Evolutionary conservation across 2,329 filamentous ascomycete species (phyloP).

Genomic region (Diaporthe sp.): DNA sequence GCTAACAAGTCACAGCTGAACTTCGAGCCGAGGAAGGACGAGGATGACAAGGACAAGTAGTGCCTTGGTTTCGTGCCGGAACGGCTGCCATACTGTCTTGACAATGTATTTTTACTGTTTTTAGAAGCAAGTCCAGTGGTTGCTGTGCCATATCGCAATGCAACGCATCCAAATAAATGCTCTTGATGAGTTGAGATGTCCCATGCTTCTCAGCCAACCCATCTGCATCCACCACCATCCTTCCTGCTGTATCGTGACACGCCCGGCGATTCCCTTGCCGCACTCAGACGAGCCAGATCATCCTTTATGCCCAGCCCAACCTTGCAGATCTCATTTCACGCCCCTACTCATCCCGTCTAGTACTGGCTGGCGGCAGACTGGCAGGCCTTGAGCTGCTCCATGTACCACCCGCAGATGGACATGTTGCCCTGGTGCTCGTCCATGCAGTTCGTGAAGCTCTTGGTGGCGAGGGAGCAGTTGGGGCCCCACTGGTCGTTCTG

Average conservation of each 20-base stretch:
- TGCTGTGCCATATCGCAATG: constrained; percentile 28
- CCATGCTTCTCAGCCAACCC: background rate
- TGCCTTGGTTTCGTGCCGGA: background rate
- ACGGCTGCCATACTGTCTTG: background rate
- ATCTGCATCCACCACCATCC: background rate
- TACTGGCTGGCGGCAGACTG: constrained; percentile 82
- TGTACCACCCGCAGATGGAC: constrained; percentile 97
- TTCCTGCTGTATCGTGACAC: background rate
- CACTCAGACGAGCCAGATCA: background rate
- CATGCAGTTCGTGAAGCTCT: constrained; percentile 94
- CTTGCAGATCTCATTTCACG: background rate
- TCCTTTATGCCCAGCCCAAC: background rate
- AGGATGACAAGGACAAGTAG: constrained; percentile 58
- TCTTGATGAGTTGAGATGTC: constrained; percentile 36
- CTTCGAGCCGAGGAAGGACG: constrained; percentile 75
- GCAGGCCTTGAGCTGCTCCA: constrained; percentile 95
- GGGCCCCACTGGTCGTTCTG: constrained; percentile 69
- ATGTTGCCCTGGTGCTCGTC: constrained; percentile 95
- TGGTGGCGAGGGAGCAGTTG: constrained; percentile 84
- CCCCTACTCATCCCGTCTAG: constrained; percentile 55
- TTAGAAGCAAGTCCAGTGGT: constrained; percentile 20
- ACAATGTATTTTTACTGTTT: constrained; percentile 24
- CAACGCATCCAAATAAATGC: constrained; percentile 20
- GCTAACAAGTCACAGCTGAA: constrained; percentile 67
- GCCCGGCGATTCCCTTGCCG: background rate